Evolutionary conservation across 371 early-diverging fungal genomes (phyloP).

Genomic region (Globomyces sp.): DNA sequence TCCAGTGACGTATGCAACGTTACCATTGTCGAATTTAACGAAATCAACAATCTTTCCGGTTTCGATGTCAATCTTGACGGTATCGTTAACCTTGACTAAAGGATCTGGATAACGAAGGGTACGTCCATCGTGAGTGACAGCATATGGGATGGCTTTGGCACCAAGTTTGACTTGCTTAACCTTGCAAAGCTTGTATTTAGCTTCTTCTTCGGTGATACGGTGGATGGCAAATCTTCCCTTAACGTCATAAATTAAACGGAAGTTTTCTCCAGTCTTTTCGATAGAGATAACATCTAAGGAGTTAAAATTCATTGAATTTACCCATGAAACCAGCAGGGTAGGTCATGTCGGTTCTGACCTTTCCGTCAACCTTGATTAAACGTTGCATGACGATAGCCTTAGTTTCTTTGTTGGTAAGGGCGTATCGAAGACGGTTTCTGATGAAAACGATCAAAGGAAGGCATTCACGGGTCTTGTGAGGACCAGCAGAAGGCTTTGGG

Average conservation of each 20-base stretch:
- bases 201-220: constrained; percentile 98
- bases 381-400: constrained; percentile 96
- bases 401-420: constrained; percentile 97
- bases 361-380: constrained; percentile 98
- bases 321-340: constrained; percentile 99
- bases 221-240: constrained; percentile 99
- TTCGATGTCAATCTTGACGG: constrained; percentile 96
- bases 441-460: constrained; percentile 98
- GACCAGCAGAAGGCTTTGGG: constrained; percentile 97
- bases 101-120: constrained; percentile 99
- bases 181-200: constrained; percentile 99
- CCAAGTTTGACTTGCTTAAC: constrained; percentile 94
- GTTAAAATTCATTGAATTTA: constrained; percentile 30
- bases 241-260: constrained; percentile 98
- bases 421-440: constrained; percentile 99
- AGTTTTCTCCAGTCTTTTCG: constrained; percentile 99
- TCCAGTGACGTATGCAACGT: constrained; percentile 95
- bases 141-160: constrained; percentile 93
- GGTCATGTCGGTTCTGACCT: constrained; percentile 97
- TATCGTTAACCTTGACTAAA: constrained; percentile 97
- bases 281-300: constrained; percentile 93
- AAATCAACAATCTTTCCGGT: constrained; percentile 91
- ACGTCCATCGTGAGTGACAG: constrained; percentile 99
- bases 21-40: constrained; percentile 96
- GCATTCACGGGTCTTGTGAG: constrained; percentile 99